Evolutionary conservation across 1,139 yeast genomes (phyloP).

Genomic region (Kodamaea sp.): DNA sequence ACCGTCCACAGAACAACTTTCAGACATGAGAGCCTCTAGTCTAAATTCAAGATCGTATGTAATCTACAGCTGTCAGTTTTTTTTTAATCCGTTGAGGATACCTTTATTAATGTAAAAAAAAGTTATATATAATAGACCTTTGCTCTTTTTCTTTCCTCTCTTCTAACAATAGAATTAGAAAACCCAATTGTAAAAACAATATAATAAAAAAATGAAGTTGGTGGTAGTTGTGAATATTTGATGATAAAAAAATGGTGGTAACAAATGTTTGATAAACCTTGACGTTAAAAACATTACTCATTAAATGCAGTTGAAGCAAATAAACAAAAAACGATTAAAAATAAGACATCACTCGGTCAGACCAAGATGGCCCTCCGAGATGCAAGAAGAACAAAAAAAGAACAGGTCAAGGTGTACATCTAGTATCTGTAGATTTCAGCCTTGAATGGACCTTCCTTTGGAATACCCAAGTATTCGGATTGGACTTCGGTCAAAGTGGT

Average conservation of each 20-base stretch:
- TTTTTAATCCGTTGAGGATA: conserved; percentile 41
- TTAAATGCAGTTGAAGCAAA: conserved; percentile 55
- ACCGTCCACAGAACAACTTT: no score
- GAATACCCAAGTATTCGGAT: conserved; percentile 94
- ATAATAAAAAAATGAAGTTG: conserved; percentile 6
- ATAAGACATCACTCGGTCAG: conserved; percentile 1
- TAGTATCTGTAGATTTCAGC: conserved; percentile 98
- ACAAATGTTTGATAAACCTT: conserved; percentile 12
- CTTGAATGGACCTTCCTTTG: conserved; percentile 96
- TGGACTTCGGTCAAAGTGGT: conserved; percentile 77
- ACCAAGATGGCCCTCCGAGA: background rate
- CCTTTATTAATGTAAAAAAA: conserved; percentile 27
- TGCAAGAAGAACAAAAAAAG: conserved; percentile 11
- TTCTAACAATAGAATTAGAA: conserved; percentile 14
- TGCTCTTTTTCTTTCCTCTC: conserved; percentile 15
- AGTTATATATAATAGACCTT: conserved; percentile 24
- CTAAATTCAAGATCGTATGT: no score
- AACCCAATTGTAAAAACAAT: conserved; percentile 14
- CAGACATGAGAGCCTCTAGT: no score
- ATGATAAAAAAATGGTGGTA: conserved; percentile 2
- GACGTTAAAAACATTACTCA: conserved; percentile 21
- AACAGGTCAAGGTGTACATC: conserved; percentile 17
- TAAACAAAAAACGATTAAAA: conserved; percentile 22
- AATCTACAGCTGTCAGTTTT: no score
- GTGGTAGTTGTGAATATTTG: background rate